These are phyloP conservation scores for Pseudogymnoascus sp. DNA, from an alignment of 2,329 filamentous ascomycete genomes.

Conservation along the genomic window DNA sequence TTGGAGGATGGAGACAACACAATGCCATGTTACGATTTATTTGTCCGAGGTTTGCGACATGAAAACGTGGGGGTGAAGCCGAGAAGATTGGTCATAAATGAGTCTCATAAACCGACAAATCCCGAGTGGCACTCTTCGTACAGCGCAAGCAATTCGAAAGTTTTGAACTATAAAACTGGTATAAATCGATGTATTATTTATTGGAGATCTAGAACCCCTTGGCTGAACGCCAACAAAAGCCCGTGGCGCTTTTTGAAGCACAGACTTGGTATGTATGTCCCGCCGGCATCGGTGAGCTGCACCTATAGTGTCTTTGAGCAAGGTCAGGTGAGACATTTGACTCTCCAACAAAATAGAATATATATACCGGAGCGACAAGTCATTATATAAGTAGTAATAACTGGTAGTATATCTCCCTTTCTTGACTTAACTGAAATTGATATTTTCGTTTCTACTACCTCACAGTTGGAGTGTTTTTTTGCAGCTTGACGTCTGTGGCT, in stretches of 20 bases:
- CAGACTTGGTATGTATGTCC: background rate
- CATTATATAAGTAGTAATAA: conserved; percentile 1
- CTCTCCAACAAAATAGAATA: background rate
- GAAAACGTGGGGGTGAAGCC: background rate
- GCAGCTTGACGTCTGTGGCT: background rate
- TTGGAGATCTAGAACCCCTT: background rate
- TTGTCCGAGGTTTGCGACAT: background rate
- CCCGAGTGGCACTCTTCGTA: background rate
- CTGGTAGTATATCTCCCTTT: background rate
- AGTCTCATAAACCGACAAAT: background rate
- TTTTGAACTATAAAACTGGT: background rate
- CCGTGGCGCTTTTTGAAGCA: background rate
- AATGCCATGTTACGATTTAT: background rate
- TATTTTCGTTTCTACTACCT: background rate
- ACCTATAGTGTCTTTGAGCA: background rate
- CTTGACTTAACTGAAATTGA: background rate
- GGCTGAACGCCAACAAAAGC: background rate
- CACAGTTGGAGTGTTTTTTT: background rate
- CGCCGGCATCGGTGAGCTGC: background rate
- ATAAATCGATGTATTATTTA: background rate
- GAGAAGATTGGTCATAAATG: background rate
- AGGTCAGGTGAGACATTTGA: conserved; percentile 1
- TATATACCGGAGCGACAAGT: background rate
- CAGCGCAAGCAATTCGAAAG: background rate
- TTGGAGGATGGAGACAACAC: background rate